These are phyloP conservation scores for Psilocybe tampanensis DNA, from an alignment of 768 basidiomycete genomes.

Conservation along the genomic window DNA sequence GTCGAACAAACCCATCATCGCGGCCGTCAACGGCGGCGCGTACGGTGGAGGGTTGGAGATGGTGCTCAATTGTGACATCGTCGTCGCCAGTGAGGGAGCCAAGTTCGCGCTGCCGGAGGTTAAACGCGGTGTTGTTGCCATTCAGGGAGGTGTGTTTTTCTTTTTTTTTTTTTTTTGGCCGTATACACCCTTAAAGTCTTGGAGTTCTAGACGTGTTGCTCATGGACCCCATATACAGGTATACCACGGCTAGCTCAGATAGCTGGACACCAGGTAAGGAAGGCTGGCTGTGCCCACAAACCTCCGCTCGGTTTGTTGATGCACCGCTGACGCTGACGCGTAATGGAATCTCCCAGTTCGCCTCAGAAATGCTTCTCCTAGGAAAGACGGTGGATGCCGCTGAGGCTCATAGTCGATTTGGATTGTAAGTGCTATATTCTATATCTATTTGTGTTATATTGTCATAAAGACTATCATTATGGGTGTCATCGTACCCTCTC, in stretches of 20 bases:
- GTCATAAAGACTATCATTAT: neutral
- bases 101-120: conserved; percentile 80
- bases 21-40: conserved; percentile 78
- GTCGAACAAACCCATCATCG: conserved; percentile 74
- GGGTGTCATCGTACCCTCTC: too few species aligned
- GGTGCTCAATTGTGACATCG: conserved; percentile 76
- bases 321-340: neutral
- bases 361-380: conserved; percentile 74
- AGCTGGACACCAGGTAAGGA: conserved; percentile 73
- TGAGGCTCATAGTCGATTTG: conserved; percentile 70
- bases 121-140: conserved; percentile 73
- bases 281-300: neutral
- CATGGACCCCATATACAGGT: conserved; percentile 34
- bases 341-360: conserved; percentile 46
- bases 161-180: neutral
- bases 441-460: neutral
- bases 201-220: neutral
- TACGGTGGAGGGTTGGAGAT: conserved; percentile 71
- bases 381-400: conserved; percentile 68
- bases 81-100: conserved; percentile 66
- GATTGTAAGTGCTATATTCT: conserved; percentile 59
- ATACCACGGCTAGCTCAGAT: conserved; percentile 69
- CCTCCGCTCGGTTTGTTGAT: neutral
- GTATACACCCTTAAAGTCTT: too few species aligned
- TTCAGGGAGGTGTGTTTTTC: conserved; percentile 61